Base-by-base conservation (phyloP, 805 yeast species). In the Gaillardinia entomophila region DNA sequence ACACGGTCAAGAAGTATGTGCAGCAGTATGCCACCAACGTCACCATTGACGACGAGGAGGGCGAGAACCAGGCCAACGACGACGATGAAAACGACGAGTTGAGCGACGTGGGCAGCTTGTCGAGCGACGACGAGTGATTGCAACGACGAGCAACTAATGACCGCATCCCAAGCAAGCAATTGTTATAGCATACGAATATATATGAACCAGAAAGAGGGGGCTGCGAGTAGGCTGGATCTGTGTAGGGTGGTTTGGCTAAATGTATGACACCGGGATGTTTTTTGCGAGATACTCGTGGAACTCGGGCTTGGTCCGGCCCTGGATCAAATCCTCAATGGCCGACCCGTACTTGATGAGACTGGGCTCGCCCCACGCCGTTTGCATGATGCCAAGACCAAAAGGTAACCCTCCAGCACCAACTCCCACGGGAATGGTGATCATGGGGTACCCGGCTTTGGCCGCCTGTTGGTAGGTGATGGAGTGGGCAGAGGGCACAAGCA, bases 1-100 rank as follows among this genome's bases (percentile, higher is more conserved):
- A 68, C 32, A 79, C 75, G 43, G 94, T 92, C 4, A 77, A 71
- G 49, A 75, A 72, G 24, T 85, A 86, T 48, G 94, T 89, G 16
- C 67, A 67, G 49, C 74, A 72, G 50, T 87, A 79, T 57, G 72
- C 72, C n/a, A 54, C 49, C 44, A 57, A 60, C 39, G 39, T 51
- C 16, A 15, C 52, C 4, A 52, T 41, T 12, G 92, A 92, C 1
- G 62, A 49, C 14, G 51, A 48, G 7, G 50, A 38, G 5, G 50
- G 45, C 18, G 49, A 45, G 60, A 62, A 41, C 37, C 49, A 40
- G 46, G 55, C 45, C 44, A 63, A 28, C 43, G 62, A 45, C n/a
- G 57, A 62, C 49, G 53, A 57, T 37, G 42, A 51, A 29, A 56
- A 55, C 27, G 66, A 51, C 30, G 71, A 66, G 28, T 64, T 68